Evolutionary conservation across 768 basidiomycete genomes (phyloP).

Genomic region (Russula virescens): DNA sequence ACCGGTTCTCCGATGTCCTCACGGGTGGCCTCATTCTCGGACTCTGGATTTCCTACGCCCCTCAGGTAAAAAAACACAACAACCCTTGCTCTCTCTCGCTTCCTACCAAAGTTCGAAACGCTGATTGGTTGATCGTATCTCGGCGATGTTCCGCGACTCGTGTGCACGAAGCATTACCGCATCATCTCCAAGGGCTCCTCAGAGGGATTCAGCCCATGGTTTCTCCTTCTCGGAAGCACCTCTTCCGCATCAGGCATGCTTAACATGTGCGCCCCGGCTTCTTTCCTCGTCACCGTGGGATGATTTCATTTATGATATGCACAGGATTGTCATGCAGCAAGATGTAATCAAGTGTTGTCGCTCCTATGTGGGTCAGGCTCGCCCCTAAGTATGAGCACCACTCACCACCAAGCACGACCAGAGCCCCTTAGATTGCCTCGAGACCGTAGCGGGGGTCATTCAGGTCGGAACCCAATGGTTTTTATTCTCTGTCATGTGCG

Average conservation of each 20-base stretch:
- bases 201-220: constrained; percentile 90
- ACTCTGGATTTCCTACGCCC: constrained; percentile 25
- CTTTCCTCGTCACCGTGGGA: not conserved
- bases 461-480: constrained; percentile 83
- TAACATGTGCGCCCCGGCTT: constrained; percentile 56
- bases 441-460: constrained; percentile 73
- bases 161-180: constrained; percentile 56
- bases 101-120: no score
- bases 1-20: constrained; percentile 24
- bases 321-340: constrained; percentile 81
- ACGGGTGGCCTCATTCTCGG: constrained; percentile 24
- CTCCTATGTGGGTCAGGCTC: constrained; percentile 52
- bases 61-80: constrained; percentile 20
- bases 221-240: constrained; percentile 81
- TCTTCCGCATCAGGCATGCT: constrained; percentile 77
- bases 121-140: not conserved
- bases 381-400: not conserved
- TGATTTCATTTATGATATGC: not conserved
- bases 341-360: constrained; percentile 75
- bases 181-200: constrained; percentile 76
- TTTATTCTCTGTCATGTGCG: constrained; percentile 78
- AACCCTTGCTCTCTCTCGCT: not conserved
- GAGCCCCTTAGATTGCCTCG: constrained; percentile 67
- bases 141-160: not conserved
- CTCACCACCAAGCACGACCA: constrained; percentile 31